Conservation (phyloP, 2,329 filamentous ascomycete species). For the Colletotrichum coccodes region DNA sequence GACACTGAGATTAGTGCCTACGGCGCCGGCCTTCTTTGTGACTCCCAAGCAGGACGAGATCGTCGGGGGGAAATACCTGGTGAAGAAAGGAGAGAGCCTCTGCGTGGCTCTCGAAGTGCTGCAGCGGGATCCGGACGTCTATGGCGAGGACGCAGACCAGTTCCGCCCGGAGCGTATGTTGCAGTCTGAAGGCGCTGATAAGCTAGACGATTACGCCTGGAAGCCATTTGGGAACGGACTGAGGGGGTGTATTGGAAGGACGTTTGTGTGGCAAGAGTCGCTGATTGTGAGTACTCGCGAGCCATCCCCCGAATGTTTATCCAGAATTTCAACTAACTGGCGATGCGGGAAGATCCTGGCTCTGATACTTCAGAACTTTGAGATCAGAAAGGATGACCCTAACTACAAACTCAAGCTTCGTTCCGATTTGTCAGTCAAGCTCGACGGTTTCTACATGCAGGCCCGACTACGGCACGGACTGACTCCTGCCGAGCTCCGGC, state of each 20-base stretch:
- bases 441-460: slow-evolving; percentile 70
- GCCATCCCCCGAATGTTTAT: not conserved
- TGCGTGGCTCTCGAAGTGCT: slow-evolving; percentile 59
- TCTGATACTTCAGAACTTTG: slow-evolving; percentile 77
- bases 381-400: slow-evolving; percentile 68
- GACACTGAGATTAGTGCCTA: slow-evolving; percentile 69
- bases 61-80: slow-evolving; percentile 69
- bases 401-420: slow-evolving; percentile 66
- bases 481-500: slow-evolving; percentile 32
- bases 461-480: slow-evolving; percentile 61
- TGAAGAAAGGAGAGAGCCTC: slow-evolving; percentile 63
- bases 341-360: slow-evolving; percentile 61
- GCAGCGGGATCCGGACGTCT: slow-evolving; percentile 73
- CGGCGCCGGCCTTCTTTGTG: slow-evolving; percentile 68
- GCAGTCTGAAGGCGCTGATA: slow-evolving; percentile 72
- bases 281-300: slow-evolving; percentile 48
- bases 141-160: slow-evolving; percentile 70
- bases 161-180: slow-evolving; percentile 78
- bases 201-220: slow-evolving; percentile 59
- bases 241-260: slow-evolving; percentile 76
- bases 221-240: slow-evolving; percentile 81
- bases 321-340: too few species aligned
- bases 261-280: slow-evolving; percentile 81
- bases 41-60: slow-evolving; percentile 62
- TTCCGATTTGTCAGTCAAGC: slow-evolving; percentile 70